phyloP scores from a whole-genome alignment of 768 basidiomycete genomes.

The Boletus subparvulus region DNA sequence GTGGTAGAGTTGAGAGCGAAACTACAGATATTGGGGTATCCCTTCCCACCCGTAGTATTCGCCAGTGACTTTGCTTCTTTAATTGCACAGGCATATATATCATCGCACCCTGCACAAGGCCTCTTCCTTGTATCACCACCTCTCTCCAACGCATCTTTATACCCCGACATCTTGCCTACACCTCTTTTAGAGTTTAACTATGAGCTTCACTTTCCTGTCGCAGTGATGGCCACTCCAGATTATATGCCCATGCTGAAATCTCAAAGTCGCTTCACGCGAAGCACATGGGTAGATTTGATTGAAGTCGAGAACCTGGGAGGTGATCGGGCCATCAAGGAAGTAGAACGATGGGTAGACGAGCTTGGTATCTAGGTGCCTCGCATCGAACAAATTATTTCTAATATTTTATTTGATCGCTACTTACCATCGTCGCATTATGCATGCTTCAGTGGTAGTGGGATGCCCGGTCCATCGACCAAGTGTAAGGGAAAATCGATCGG shows the following conservation, averaged over 20 bases:
- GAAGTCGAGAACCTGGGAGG: conserved; percentile 35
- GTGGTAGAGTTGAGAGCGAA: too few relatives aligned
- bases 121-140: conserved; percentile 52
- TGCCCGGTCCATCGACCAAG: too few relatives aligned
- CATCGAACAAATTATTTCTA: too few relatives aligned
- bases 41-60: conserved; percentile 44
- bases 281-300: too few relatives aligned
- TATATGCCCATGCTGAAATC: conserved; percentile 36
- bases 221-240: conserved; percentile 41
- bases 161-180: conserved; percentile 30
- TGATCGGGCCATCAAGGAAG: conserved; percentile 24
- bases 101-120: conserved; percentile 41
- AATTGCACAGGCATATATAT: conserved; percentile 56
- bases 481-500: too few relatives aligned
- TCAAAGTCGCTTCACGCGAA: conserved; percentile 40
- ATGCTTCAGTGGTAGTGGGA: too few relatives aligned
- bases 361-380: too few relatives aligned
- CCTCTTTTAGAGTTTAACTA: conserved; percentile 46
- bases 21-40: conserved; percentile 42
- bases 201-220: conserved; percentile 62
- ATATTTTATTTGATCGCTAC: too few relatives aligned
- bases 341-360: too few relatives aligned
- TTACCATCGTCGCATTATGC: too few relatives aligned
- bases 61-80: conserved; percentile 44
- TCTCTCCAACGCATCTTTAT: conserved; percentile 36